Percentiles rank a stretch among this genome's conserved stretches.
Conservation (phyloP, 1,284 basidiomycete species). For the Cutaneotrichosporon curvatum region DNA sequence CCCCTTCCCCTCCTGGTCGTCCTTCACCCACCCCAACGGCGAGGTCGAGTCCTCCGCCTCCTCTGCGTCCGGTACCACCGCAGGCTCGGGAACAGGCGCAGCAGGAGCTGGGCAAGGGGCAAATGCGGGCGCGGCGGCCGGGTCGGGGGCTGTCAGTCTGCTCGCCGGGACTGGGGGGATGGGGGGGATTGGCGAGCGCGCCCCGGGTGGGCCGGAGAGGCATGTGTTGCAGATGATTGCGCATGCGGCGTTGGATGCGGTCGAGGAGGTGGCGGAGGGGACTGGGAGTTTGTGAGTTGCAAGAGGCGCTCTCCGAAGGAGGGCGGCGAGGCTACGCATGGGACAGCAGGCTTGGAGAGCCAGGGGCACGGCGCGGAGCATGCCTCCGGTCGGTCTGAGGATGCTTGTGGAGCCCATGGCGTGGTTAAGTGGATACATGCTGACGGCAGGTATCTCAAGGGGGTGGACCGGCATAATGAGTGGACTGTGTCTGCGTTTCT, state of each 20-base stretch:
- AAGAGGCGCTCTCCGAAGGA: too few relatives aligned
- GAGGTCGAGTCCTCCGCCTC: constrained; percentile 13
- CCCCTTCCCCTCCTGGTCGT: constrained; percentile 43
- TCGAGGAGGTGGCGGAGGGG: constrained; percentile 82
- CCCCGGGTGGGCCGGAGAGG: constrained; percentile 50
- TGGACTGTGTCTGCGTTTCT: constrained; percentile 93
- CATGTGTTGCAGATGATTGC: constrained; percentile 97
- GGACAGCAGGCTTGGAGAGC: background rate
- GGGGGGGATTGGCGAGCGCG: background rate
- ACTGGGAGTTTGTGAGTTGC: constrained; percentile 71
- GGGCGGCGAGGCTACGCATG: background rate
- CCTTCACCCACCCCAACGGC: constrained; percentile 33
- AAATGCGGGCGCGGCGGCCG: background rate
- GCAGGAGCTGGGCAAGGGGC: constrained; percentile 3
- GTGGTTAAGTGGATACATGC: background rate
- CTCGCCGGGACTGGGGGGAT: background rate
- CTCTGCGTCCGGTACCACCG: background rate
- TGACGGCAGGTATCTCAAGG: constrained; percentile 71
- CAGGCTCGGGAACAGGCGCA: background rate
- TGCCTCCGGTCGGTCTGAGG: too few relatives aligned
- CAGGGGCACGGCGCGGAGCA: background rate
- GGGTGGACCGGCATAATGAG: constrained; percentile 91
- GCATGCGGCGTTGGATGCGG: constrained; percentile 80
- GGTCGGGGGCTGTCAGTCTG: background rate
- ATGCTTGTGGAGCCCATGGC: background rate